Evolutionary conservation across 768 basidiomycete genomes (phyloP).

Genomic region (Chalciporus piperatus): DNA sequence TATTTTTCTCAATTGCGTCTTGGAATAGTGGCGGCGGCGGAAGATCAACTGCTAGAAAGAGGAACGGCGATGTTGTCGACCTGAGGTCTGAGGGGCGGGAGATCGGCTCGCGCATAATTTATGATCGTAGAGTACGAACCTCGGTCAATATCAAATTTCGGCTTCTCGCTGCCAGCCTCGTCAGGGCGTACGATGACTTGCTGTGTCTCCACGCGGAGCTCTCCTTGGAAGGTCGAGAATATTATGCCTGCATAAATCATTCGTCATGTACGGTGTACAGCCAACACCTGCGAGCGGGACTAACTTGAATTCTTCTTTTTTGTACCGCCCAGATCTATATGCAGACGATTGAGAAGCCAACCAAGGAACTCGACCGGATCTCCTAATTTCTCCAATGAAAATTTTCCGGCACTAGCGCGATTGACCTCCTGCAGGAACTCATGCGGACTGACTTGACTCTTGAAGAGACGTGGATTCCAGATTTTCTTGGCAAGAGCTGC

Average conservation of each 20-base stretch:
- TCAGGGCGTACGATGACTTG: slow-evolving; percentile 85
- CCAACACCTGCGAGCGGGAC: slow-evolving; percentile 30
- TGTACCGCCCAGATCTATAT: slow-evolving; percentile 92
- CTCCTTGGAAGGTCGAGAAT: slow-evolving; percentile 92
- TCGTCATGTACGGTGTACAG: slow-evolving; percentile 12
- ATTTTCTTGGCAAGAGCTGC: slow-evolving; percentile 86
- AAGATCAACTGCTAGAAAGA: slow-evolving; percentile 93
- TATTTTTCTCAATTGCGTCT: slow-evolving; percentile 94
- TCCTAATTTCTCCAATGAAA: slow-evolving; percentile 90
- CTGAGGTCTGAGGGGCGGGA: slow-evolving; percentile 67
- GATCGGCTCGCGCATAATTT: slow-evolving; percentile 11
- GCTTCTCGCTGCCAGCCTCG: slow-evolving; percentile 71
- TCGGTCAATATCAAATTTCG: slow-evolving; percentile 91
- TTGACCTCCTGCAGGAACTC: slow-evolving; percentile 98
- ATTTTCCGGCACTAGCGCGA: slow-evolving; percentile 84
- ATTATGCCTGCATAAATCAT: slow-evolving; percentile 64
- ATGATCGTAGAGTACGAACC: slow-evolving; percentile 46
- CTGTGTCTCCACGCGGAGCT: slow-evolving; percentile 89
- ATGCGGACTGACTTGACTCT: slow-evolving; percentile 98
- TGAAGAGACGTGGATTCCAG: slow-evolving; percentile 97
- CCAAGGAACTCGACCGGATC: slow-evolving; percentile 95
- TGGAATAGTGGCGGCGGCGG: slow-evolving; percentile 98
- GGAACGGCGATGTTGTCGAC: slow-evolving; percentile 80
- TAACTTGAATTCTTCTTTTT: slow-evolving; percentile 87
- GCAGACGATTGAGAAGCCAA: slow-evolving; percentile 92